Evolutionary conservation across 176 grass and related monocot species (phyloP).

Genomic region (Chloris gayana): DNA sequence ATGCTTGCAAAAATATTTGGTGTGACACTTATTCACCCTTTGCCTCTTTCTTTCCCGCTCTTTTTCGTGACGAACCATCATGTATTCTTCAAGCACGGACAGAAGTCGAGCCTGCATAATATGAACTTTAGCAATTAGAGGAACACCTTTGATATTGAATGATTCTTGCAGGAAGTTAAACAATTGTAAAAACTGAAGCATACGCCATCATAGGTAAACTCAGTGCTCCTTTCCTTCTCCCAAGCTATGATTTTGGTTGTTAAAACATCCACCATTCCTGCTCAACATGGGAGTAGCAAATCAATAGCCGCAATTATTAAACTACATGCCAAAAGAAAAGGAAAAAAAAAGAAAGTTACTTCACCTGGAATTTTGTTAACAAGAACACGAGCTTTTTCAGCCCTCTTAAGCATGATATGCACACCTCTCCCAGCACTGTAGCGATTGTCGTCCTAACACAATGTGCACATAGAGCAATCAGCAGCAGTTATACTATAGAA

Average conservation of each 20-base stretch:
- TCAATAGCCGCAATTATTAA: neutral
- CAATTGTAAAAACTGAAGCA: neutral
- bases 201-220: constrained; percentile 80
- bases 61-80: constrained; percentile 66
- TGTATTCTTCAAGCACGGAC: constrained; percentile 74
- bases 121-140: constrained; percentile 1
- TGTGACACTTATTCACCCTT: constrained; percentile 42
- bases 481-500: neutral
- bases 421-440: constrained; percentile 78
- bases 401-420: constrained; percentile 74
- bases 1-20: neutral
- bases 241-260: constrained; percentile 55
- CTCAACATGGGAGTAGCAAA: constrained; percentile 25
- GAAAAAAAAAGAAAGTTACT: neutral
- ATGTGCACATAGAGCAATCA: constrained; percentile 25
- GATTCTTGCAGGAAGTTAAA: too few species aligned
- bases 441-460: constrained; percentile 67
- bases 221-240: constrained; percentile 58
- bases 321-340: constrained; percentile 15
- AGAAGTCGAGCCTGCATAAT: constrained; percentile 55
- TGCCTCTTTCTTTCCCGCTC: constrained; percentile 74
- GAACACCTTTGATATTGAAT: neutral
- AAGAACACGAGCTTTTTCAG: constrained; percentile 71
- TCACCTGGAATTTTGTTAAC: constrained; percentile 85
- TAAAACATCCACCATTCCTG: constrained; percentile 65